Base-by-base conservation (phyloP, 2,329 filamentous ascomycete genomes). In the Aspergillus clavatus region DNA sequence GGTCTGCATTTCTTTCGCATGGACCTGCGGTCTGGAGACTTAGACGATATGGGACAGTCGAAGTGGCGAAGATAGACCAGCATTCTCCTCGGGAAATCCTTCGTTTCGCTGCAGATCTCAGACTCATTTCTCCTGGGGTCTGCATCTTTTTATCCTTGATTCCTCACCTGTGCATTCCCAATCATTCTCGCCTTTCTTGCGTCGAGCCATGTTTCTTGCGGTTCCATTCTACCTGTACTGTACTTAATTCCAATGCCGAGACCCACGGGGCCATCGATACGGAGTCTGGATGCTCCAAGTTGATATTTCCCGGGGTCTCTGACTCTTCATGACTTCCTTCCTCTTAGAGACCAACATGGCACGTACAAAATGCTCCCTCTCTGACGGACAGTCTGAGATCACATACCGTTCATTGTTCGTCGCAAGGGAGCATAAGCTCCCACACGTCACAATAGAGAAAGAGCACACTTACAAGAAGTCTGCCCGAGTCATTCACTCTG, bases 221-320 rank as follows among this genome's bases (percentile, higher is more conserved):
- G 52, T 55, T 50, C 47, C 38, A 55, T 54, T 49, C 16, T 35
- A 18, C n/a, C 11, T 60, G 58, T 63, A 63, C 56, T 63, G 61
- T 62, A 63, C 55, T 57, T 62, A 61, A 57, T 58, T 50, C 46
- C 52, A 51, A 43, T 35, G 38, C 19, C 36, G 40, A 49, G 46
- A 40, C 42, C 50, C 42, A 48, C 40, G 45, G 39, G 44, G 23
- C 22, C 24, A 24, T 44, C 38, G 38, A 14, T 26, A 42, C 35
- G 43, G 45, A 46, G 38, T 42, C 46, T 39, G 41, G 47, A 31
- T 22, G 47, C 40, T 48, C 44, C 35, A 24, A 45, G 40, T 45
- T 40, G 35, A 40, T 40, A 10, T 21, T 29, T 19, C 26, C 41
- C 29, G 29, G n/a, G 16, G 44, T 37, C 27, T 40, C 39, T 40